Evolutionary conservation across 441 rosid genomes (phyloP), one percentile per base, ranked within the genome.

Genomic region (Populus hybrid): DNA sequence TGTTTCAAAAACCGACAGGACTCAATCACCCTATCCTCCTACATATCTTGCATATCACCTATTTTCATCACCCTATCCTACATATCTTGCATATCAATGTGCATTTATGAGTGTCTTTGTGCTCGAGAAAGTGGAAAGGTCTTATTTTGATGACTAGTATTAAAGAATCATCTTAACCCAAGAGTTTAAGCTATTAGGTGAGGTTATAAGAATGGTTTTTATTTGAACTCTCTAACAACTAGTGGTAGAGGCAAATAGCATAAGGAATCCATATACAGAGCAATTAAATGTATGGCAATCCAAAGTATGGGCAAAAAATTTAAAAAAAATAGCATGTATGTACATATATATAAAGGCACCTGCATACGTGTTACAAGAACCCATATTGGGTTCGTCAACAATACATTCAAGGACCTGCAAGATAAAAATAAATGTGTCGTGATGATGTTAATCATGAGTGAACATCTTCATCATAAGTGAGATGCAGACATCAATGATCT

Each of bases 311-410:
- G 40, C 24, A 20, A 69, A 16, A 69, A 74, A 36, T 50, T n/a
- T 0, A 63, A n/a, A 40, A n/a, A 67, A 40, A 38, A 57, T 67
- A 14, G 74, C 7, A 35, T 10, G 24, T 12, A 26, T 69, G 32
- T 24, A 57, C 5, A 75, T 32, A 74, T 40, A 46, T 36, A 18
- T 32, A 77, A 50, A 53, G 35, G 63, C 40, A 90, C 94, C 94
- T 89, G 92, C 93, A 91, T 91, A 16, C 94, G 92, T 64, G 90
- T 91, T 70, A 91, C 90, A 21, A 91, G 94, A 70, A 91, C 92
- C 93, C 94, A 91, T 69, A 89, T 87, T 0, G 93, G 94, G 69
- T 53, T 88, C 69, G 93, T 91, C 71, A 91, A 77, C 81, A 89
- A 80, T 36, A 91, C 94, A 85, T 91, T 91, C 84, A 91, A 80